phyloP scores from a whole-genome alignment of 1,284 basidiomycete species.

The Wolfiporia cocos region DNA sequence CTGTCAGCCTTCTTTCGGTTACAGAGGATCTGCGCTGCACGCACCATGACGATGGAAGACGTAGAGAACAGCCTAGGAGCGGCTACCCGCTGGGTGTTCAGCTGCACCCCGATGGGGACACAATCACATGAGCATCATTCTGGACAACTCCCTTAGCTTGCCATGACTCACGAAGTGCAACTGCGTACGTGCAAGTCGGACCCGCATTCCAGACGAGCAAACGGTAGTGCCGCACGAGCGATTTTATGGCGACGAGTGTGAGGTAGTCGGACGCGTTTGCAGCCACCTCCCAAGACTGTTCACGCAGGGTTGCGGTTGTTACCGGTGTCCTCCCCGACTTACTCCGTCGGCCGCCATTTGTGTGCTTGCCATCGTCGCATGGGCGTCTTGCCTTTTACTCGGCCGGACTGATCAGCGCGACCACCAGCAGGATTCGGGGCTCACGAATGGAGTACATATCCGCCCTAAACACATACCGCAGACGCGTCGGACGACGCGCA shows the following conservation, averaged over 20 bases:
- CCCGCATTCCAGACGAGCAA: background rate
- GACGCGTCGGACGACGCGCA: too few relatives aligned
- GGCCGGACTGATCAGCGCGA: background rate
- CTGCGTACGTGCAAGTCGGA: constrained; percentile 23
- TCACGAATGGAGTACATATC: too few relatives aligned
- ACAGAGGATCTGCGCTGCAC: too few relatives aligned
- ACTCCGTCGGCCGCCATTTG: constrained; percentile 7
- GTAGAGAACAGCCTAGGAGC: constrained; percentile 29
- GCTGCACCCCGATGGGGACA: constrained; percentile 16
- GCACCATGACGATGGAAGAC: constrained; percentile 41
- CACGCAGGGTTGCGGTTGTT: constrained; percentile 5
- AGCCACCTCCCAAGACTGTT: too few relatives aligned
- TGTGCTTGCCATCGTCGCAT: background rate
- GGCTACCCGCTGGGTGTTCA: constrained; percentile 19
- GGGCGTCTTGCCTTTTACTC: background rate
- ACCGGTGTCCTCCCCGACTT: constrained; percentile 11
- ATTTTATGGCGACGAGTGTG: background rate
- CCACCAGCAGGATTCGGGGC: too few relatives aligned
- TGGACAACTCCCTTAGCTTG: background rate
- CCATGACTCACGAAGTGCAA: constrained; percentile 23
- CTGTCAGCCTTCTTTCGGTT: too few relatives aligned
- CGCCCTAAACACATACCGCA: too few relatives aligned
- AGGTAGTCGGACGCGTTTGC: too few relatives aligned
- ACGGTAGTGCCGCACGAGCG: background rate
- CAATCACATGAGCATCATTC: constrained; percentile 31